Base-by-base conservation (phyloP, 345 rosid genomes). In the Capsella bursapastoris region DNA sequence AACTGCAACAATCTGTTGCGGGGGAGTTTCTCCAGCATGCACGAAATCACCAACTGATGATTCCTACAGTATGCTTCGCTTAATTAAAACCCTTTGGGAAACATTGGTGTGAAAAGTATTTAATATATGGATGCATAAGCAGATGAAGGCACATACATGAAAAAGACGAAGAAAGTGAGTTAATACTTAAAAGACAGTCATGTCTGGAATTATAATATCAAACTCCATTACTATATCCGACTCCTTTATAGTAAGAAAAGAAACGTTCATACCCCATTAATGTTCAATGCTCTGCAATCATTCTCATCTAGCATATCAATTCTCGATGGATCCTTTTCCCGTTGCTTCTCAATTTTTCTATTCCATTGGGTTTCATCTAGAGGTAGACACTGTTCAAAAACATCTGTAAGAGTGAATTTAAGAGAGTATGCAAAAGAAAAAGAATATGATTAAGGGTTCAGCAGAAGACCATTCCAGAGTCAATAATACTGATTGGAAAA, bases 1-100 rank as follows among this genome's bases (percentile, higher is more conserved):
- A 80, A 87, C 92, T 7, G 94, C 97, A 49, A 89, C 87, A 57
- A 91, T 81, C 64, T 82, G 80, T 28, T 37, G n/a, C 1, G 91
- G 92, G 31, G 83, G 86, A 56, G 50, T 40, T 51, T 69, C 49
- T 35, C 92, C 92, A 78, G 88, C 92, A 65, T 8, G 13, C 45
- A 87, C 69, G 10, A 71, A 27, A 38, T 32, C 71, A 70, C 49
- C 43, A 41, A 57, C 10, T 16, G 87, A 85, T 63, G 85, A 80
- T 34, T 57, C 86, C 94, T 90, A 66, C 62, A 57, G 78, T 25
- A 80, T 10, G 11, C 7, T 29, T 55, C 3, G 27, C 14, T 52
- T 25, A 38, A 53, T 9, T 51, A n/a, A 53, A 68, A 52, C 6
- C 1, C 18, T 55, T 29, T 55, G 59, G 15, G 16, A 27, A 45